Evolutionary conservation across 2,329 filamentous ascomycete species (phyloP).

Genomic region (Saccharata proteae): DNA sequence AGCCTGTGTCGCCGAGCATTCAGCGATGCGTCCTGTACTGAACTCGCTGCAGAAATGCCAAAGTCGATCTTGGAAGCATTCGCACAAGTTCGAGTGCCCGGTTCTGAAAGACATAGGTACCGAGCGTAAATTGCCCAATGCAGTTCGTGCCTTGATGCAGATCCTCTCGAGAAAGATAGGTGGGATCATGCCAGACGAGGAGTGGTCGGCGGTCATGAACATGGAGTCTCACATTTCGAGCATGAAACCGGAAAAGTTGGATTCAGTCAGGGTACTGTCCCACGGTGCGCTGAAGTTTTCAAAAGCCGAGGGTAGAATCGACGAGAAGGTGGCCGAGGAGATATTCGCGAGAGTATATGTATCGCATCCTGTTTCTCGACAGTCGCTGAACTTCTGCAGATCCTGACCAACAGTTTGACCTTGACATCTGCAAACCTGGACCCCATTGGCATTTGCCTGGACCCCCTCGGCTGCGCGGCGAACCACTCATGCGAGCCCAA

Average conservation of each 20-base stretch:
- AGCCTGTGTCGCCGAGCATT: neutral
- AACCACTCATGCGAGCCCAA: conserved; percentile 55
- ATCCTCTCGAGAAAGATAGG: conserved; percentile 36
- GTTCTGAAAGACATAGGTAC: conserved; percentile 11
- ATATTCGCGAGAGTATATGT: conserved; percentile 37
- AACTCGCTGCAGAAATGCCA: conserved; percentile 41
- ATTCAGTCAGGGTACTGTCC: conserved; percentile 40
- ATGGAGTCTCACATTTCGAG: conserved; percentile 42
- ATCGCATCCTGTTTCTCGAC: neutral
- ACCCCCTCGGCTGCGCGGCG: conserved; percentile 40
- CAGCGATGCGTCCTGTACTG: neutral
- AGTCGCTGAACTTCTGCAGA: conserved; percentile 19
- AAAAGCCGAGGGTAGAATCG: conserved; percentile 26
- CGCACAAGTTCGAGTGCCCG: conserved; percentile 49
- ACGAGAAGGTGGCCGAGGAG: conserved; percentile 11
- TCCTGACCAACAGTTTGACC: conserved; percentile 47
- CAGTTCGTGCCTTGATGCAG: conserved; percentile 43
- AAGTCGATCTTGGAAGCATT: conserved; percentile 43
- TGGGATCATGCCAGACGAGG: conserved; percentile 22
- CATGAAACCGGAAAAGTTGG: too few species aligned
- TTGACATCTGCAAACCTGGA: conserved; percentile 44
- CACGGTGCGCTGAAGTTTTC: conserved; percentile 44
- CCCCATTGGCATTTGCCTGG: conserved; percentile 46
- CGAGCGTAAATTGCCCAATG: conserved; percentile 37
- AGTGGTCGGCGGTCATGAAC: conserved; percentile 30